Evolutionary conservation across 805 yeast genomes (phyloP).

Genomic region (Nakazawaea molendinolei): DNA sequence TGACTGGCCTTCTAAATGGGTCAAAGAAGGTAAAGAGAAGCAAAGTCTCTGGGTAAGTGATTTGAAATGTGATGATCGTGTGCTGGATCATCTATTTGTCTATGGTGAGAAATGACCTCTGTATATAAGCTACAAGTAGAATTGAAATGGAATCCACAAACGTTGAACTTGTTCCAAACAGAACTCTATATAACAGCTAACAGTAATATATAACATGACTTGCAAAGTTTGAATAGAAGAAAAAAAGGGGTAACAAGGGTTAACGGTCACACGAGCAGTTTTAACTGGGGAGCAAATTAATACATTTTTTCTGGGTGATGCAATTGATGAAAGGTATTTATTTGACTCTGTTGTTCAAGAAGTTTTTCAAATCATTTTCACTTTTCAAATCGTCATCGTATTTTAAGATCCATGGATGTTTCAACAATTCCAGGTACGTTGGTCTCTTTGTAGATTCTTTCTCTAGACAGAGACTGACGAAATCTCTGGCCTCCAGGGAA

Average conservation of each 20-base stretch:
- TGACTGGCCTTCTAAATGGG: constrained; percentile 89
- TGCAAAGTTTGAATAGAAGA: too few species aligned
- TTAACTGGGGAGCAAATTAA: constrained; percentile 4
- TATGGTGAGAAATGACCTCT: constrained; percentile 21
- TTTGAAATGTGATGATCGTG: constrained; percentile 61
- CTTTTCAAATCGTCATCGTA: constrained; percentile 34
- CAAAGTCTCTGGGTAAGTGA: constrained; percentile 87
- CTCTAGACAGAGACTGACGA: constrained; percentile 69
- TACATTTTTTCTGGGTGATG: too few species aligned
- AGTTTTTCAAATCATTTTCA: constrained; percentile 20
- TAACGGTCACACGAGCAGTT: too few species aligned
- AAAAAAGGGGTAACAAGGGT: too few species aligned
- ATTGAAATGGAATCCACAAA: too few species aligned
- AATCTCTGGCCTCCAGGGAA: constrained; percentile 72
- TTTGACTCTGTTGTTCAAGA: too few species aligned
- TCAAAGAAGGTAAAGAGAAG: constrained; percentile 62
- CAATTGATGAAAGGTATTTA: too few species aligned
- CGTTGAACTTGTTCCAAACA: too few species aligned
- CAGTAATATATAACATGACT: too few species aligned
- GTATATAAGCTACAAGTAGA: not conserved
- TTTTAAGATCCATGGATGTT: constrained; percentile 77
- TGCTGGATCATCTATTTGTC: constrained; percentile 45
- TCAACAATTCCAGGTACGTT: constrained; percentile 62
- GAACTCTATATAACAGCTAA: too few species aligned
- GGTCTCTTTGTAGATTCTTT: constrained; percentile 82